These are phyloP conservation scores for Aureobasidium vineae DNA, from an alignment of 2,329 filamentous ascomycete genomes.

Conservation along the genomic window DNA sequence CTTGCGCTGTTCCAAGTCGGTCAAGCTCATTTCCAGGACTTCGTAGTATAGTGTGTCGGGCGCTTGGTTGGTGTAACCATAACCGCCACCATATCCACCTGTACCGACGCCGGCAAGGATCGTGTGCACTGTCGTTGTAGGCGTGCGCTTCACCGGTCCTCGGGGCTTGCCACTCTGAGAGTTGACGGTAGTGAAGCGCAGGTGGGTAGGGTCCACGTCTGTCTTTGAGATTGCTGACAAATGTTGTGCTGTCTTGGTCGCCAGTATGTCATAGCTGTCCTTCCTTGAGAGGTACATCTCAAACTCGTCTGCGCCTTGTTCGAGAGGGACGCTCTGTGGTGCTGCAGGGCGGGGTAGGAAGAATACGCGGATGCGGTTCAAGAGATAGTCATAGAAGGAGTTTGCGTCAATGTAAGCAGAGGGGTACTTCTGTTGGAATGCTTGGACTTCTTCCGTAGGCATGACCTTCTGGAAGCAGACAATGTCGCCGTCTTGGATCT, in stretches of 20 bases:
- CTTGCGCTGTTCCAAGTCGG: conserved; percentile 92
- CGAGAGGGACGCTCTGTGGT: conserved; percentile 37
- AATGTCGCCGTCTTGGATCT: conserved; percentile 96
- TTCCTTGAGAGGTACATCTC: conserved; percentile 78
- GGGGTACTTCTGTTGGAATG: conserved; percentile 27
- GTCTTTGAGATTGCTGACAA: conserved; percentile 47
- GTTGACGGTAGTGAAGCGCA: conserved; percentile 89
- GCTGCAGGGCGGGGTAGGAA: conserved; percentile 64
- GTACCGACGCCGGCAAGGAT: conserved; percentile 61
- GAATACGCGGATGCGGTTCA: conserved; percentile 75
- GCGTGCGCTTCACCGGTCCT: conserved; percentile 69
- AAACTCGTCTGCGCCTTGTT: conserved; percentile 62
- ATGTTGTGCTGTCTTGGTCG: conserved; percentile 76
- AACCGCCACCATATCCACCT: conserved; percentile 66
- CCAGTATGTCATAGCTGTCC: conserved; percentile 83
- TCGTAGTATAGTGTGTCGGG: conserved; percentile 84
- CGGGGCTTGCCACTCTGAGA: conserved; percentile 74
- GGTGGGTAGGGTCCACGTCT: conserved; percentile 73
- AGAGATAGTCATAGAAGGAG: conserved; percentile 89
- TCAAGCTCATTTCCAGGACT: conserved; percentile 87
- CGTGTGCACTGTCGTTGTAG: conserved; percentile 67
- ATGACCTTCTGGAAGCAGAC: conserved; percentile 81
- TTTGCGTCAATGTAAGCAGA: conserved; percentile 64
- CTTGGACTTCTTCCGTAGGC: conserved; percentile 46
- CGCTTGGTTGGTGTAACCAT: conserved; percentile 59